These are phyloP conservation scores for Striga hermonthica DNA, from an alignment of 305 asterid species.

Conservation along the genomic window DNA sequence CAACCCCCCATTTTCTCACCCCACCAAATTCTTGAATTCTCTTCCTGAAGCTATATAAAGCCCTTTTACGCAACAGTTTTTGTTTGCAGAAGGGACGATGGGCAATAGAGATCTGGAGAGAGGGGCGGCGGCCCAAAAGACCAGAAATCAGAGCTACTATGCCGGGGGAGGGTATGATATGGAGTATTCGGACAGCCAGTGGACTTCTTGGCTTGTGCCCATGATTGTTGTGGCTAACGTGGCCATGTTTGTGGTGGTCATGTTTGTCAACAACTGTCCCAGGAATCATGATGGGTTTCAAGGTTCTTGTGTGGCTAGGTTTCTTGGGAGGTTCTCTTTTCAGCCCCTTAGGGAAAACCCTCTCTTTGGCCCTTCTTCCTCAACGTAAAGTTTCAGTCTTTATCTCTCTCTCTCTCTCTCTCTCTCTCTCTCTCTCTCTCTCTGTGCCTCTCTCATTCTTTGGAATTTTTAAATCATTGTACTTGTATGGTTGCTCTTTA, in stretches of 20 bases:
- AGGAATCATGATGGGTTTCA: constrained; percentile 36
- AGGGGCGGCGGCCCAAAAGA: constrained; percentile 44
- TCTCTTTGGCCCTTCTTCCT: constrained; percentile 89
- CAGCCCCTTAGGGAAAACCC: constrained; percentile 91
- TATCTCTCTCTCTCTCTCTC: neutral
- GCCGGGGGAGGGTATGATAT: constrained; percentile 39
- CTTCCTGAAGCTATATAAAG: constrained; percentile 33
- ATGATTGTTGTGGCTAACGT: constrained; percentile 80
- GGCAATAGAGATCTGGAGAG: constrained; percentile 71
- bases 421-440: neutral
- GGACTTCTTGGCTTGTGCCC: constrained; percentile 97
- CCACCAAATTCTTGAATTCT: constrained; percentile 39
- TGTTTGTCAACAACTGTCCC: constrained; percentile 88
- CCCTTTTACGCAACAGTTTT: neutral
- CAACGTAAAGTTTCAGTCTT: constrained; percentile 46
- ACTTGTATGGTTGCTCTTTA: constrained; percentile 4
- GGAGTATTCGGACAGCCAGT: constrained; percentile 58
- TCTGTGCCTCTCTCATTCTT: neutral
- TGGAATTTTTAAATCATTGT: neutral
- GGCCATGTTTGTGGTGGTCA: constrained; percentile 71
- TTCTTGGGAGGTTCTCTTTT: constrained; percentile 88
- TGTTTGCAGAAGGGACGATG: constrained; percentile 37
- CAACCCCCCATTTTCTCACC: constrained; percentile 10
- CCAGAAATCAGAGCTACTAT: constrained; percentile 38
- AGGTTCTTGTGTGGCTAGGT: constrained; percentile 70